Percentiles rank a stretch among this genome's conserved stretches.
Evolutionary conservation across 257 asterid genomes (phyloP).

Genomic region (Cynanchum wilfordii): DNA sequence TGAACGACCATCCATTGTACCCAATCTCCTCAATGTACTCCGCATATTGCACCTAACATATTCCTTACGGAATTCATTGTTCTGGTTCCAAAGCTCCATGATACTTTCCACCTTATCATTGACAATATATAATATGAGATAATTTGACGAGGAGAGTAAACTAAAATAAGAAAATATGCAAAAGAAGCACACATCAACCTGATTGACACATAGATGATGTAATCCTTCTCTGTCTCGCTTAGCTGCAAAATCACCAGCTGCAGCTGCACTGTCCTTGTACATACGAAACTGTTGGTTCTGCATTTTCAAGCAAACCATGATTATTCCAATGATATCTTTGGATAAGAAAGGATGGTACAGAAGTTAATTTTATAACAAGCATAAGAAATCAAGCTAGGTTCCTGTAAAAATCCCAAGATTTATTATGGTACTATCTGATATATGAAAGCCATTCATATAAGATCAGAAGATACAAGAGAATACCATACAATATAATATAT

Average conservation of each 20-base stretch:
- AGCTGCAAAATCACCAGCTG: conserved; percentile 50
- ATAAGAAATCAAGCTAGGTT: neutral
- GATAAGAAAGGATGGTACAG: neutral
- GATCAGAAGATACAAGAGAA: neutral
- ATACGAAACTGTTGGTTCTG: conserved; percentile 63
- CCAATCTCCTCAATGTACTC: conserved; percentile 74
- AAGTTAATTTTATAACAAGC: neutral
- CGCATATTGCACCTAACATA: conserved; percentile 53
- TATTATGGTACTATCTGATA: neutral
- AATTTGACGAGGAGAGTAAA: conserved; percentile 3
- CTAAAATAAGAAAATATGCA: conserved; percentile 4
- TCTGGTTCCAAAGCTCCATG: conserved; percentile 73
- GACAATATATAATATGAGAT: neutral
- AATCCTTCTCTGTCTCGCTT: conserved; percentile 53
- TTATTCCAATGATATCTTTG: neutral
- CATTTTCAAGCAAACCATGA: conserved; percentile 26
- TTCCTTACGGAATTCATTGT: conserved; percentile 60
- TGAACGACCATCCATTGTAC: conserved; percentile 83
- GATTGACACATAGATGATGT: conserved; percentile 47
- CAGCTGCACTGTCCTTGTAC: conserved; percentile 56
- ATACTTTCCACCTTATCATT: conserved; percentile 51
- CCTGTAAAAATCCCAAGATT: neutral
- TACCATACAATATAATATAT: neutral
- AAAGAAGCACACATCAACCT: conserved; percentile 34
- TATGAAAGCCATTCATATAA: neutral